These are phyloP conservation scores for Podaxis sp. DNA, from an alignment of 768 basidiomycete genomes.

Conservation along the genomic window DNA sequence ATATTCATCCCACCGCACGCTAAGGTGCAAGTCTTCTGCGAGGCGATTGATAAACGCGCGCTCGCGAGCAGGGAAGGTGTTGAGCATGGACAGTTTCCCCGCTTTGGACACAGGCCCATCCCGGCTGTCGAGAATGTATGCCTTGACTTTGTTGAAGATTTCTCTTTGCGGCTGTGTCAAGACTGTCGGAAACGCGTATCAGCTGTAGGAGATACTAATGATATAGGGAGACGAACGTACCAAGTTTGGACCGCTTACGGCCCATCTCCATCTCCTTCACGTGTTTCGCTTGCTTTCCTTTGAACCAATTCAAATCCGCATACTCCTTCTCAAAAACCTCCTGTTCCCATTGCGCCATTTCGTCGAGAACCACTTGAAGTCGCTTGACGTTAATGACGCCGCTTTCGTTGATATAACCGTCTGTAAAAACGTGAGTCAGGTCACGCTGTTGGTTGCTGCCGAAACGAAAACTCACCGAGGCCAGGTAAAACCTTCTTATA, in stretches of 20 bases:
- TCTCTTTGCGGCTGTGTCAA: slow-evolving; percentile 72
- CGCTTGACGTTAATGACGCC: slow-evolving; percentile 79
- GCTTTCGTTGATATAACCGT: slow-evolving; percentile 90
- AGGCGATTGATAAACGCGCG: slow-evolving; percentile 76
- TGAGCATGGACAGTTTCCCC: slow-evolving; percentile 63
- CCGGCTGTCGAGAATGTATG: slow-evolving; percentile 59
- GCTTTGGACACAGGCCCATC: slow-evolving; percentile 29
- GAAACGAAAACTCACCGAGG: slow-evolving; percentile 41
- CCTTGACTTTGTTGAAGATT: slow-evolving; percentile 77
- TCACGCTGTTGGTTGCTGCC: not conserved
- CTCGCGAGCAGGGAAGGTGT: slow-evolving; percentile 78
- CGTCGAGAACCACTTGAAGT: slow-evolving; percentile 83
- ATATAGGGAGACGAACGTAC: slow-evolving; percentile 37
- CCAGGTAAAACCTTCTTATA: slow-evolving; percentile 91
- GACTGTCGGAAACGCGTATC: slow-evolving; percentile 35
- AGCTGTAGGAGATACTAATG: slow-evolving; percentile 17
- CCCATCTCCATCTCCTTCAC: slow-evolving; percentile 62
- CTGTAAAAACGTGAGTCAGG: slow-evolving; percentile 33
- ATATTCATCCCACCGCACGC: slow-evolving; percentile 90
- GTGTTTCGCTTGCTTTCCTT: slow-evolving; percentile 85
- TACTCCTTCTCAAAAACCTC: slow-evolving; percentile 93
- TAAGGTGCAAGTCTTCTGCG: slow-evolving; percentile 74
- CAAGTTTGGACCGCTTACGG: slow-evolving; percentile 56
- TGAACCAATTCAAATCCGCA: slow-evolving; percentile 88
- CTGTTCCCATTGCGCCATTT: slow-evolving; percentile 85